phyloP scores from a whole-genome alignment of 1,284 basidiomycete species.

The Melampsora americana region DNA sequence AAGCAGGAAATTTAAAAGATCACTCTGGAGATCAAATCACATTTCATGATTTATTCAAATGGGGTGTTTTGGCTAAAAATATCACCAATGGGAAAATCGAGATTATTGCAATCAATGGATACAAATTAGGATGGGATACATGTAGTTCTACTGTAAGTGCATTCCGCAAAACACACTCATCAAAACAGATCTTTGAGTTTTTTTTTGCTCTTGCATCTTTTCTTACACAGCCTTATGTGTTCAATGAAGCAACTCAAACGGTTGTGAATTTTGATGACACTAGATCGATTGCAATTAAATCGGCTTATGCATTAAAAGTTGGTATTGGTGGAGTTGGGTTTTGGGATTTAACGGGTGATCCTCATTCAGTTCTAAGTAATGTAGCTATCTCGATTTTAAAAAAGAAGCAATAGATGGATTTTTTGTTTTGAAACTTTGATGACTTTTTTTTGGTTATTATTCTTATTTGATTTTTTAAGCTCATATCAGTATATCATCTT shows the following conservation, averaged over 20 bases:
- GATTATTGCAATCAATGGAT: slow-evolving; percentile 66
- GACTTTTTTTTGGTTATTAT: background rate
- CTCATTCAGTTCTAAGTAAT: slow-evolving; percentile 20
- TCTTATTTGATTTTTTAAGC: background rate
- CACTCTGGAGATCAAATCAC: slow-evolving; percentile 65
- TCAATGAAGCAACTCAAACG: slow-evolving; percentile 62
- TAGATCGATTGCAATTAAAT: slow-evolving; percentile 71
- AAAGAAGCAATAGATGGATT: background rate
- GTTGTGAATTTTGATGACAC: slow-evolving; percentile 81
- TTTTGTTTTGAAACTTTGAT: no score
- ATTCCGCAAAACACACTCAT: no score
- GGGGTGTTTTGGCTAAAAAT: slow-evolving; percentile 63
- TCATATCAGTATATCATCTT: no score
- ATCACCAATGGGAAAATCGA: slow-evolving; percentile 55
- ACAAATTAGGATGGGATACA: slow-evolving; percentile 70
- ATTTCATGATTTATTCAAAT: slow-evolving; percentile 67
- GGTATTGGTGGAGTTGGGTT: slow-evolving; percentile 72
- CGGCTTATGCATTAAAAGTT: slow-evolving; percentile 63
- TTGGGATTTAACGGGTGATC: slow-evolving; percentile 74
- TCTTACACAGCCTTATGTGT: slow-evolving; percentile 77
- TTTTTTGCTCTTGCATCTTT: no score
- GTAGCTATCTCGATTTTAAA: slow-evolving; percentile 18
- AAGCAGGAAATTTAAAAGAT: slow-evolving; percentile 18
- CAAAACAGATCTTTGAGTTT: no score
- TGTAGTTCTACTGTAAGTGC: slow-evolving; percentile 69